phyloP scores from a whole-genome alignment of 768 basidiomycete genomes.

The Trichaptum fuscoviolaceum region DNA sequence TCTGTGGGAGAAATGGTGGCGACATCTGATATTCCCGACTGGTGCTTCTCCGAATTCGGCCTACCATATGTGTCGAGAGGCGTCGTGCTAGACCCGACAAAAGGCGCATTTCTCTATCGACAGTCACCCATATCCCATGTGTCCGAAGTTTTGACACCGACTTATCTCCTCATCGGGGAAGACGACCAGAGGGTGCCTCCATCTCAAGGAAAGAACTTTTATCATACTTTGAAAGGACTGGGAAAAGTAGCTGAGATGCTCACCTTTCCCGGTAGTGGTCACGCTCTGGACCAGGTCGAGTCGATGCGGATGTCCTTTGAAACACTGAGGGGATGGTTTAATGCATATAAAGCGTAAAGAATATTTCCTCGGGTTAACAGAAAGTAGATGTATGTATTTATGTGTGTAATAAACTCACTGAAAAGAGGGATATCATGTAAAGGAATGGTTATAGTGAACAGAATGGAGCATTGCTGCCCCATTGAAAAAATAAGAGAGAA shows the following conservation, averaged over 20 bases:
- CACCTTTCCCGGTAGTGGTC: constrained; percentile 55
- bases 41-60: constrained; percentile 43
- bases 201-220: constrained; percentile 56
- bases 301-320: constrained; percentile 49
- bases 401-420: too few relatives aligned
- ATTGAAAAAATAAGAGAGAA: too few relatives aligned
- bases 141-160: constrained; percentile 43
- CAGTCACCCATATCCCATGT: constrained; percentile 56
- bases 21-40: constrained; percentile 64
- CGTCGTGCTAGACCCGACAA: constrained; percentile 41
- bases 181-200: constrained; percentile 60
- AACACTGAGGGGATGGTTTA: constrained; percentile 48
- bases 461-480: too few relatives aligned
- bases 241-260: constrained; percentile 49
- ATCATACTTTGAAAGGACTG: constrained; percentile 55
- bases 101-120: constrained; percentile 32
- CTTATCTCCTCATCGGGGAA: constrained; percentile 55
- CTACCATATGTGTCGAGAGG: constrained; percentile 28
- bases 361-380: too few relatives aligned
- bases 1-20: constrained; percentile 47
- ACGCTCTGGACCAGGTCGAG: constrained; percentile 62
- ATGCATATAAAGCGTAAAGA: constrained; percentile 4
- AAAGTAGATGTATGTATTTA: too few relatives aligned
- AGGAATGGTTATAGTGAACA: too few relatives aligned
- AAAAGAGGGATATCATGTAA: too few relatives aligned